Percentiles rank a stretch among this genome's conserved stretches.
Conservation (phyloP, 106 monocot species). For the Acorus calamus region DNA sequence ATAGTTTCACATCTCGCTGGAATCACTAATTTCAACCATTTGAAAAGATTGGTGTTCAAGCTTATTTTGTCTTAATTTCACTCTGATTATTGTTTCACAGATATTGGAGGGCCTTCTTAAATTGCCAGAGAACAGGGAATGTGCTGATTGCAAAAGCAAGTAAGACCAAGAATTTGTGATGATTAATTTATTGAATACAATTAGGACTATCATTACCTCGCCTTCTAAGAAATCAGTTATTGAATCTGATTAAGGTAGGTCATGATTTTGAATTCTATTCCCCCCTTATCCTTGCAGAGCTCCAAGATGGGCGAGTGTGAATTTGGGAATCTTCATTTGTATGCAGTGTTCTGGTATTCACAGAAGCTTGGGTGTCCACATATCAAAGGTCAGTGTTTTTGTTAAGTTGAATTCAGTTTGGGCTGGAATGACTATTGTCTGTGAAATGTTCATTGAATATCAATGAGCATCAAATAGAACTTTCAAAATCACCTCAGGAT, state of each 20-base stretch:
- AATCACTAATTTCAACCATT: too few relatives aligned
- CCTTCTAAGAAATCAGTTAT: too few relatives aligned
- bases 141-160: conserved; percentile 96
- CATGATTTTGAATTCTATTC: too few relatives aligned
- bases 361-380: conserved; percentile 96
- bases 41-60: neutral
- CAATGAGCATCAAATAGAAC: too few relatives aligned
- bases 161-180: conserved; percentile 11
- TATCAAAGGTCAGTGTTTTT: conserved; percentile 61
- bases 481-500: too few relatives aligned
- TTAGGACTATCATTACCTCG: too few relatives aligned
- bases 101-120: conserved; percentile 81
- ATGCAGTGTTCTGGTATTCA: conserved; percentile 98
- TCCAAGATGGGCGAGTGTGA: conserved; percentile 99
- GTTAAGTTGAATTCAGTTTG: too few relatives aligned
- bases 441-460: too few relatives aligned
- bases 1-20: too few relatives aligned
- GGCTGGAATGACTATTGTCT: too few relatives aligned
- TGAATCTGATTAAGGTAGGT: too few relatives aligned
- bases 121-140: conserved; percentile 89
- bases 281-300: conserved; percentile 33
- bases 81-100: conserved; percentile 21
- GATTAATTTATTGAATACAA: too few relatives aligned
- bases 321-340: conserved; percentile 95
- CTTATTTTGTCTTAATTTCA: neutral